Percentiles rank a stretch among this genome's conserved stretches.
phyloP scores from a whole-genome alignment of 805 yeast species.

The Candida suzukii region DNA sequence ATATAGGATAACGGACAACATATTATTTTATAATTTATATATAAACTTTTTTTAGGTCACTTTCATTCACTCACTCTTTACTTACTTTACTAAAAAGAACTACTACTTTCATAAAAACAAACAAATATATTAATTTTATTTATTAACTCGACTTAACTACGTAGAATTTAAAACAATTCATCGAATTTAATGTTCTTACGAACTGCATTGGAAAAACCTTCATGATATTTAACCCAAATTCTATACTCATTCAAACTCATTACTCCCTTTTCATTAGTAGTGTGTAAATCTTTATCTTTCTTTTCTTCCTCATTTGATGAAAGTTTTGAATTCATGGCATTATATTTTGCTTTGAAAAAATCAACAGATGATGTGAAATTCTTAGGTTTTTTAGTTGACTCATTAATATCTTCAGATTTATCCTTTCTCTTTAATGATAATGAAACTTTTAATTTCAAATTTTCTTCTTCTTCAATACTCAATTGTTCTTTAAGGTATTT shows the following conservation, averaged over 20 bases:
- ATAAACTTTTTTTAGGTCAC: no score
- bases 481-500: not conserved
- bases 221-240: conserved; percentile 86
- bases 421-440: conserved; percentile 1
- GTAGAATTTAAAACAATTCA: conserved; percentile 49
- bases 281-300: conserved; percentile 6
- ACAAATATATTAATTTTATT: no score
- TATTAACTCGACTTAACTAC: no score
- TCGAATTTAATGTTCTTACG: conserved; percentile 76
- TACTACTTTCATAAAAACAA: no score
- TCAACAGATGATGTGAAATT: conserved; percentile 22
- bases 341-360: conserved; percentile 39
- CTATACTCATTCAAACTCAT: conserved; percentile 25
- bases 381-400: conserved; percentile 2
- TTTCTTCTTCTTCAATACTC: no score
- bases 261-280: conserved; percentile 8
- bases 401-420: conserved; percentile 9
- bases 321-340: conserved; percentile 8
- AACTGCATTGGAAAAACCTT: conserved; percentile 90
- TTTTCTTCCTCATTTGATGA: conserved; percentile 6
- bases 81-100: no score
- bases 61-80: no score
- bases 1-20: no score
- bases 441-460: no score
- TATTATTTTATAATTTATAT: no score